A percentile compares a stretch with the other conserved stretches of the same genome.
These are phyloP conservation scores for Pterocarpus macrocarpus DNA, from an alignment of 306 rosid species.

Conservation along the genomic window DNA sequence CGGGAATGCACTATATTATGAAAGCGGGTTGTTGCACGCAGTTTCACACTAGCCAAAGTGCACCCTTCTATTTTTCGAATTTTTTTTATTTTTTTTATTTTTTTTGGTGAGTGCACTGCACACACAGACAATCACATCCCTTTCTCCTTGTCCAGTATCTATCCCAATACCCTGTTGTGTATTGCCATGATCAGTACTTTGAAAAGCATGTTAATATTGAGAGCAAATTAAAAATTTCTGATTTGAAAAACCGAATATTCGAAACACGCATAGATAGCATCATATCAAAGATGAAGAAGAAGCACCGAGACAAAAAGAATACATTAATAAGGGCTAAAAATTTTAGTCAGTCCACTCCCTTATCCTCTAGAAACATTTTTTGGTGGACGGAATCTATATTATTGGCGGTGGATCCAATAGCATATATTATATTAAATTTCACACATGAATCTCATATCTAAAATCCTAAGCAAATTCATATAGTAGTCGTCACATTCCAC, in stretches of 20 bases:
- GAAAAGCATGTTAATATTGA: background rate
- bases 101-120: background rate
- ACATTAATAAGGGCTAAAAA: background rate
- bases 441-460: slow-evolving; percentile 15
- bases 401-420: background rate
- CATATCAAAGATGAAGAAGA: slow-evolving; percentile 34
- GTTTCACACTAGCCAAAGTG: slow-evolving; percentile 27
- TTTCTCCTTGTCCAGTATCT: background rate
- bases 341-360: slow-evolving; percentile 7
- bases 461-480: background rate
- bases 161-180: background rate
- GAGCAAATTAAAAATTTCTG: background rate
- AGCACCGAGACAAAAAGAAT: background rate
- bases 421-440: background rate
- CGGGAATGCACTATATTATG: slow-evolving; percentile 30
- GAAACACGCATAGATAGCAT: background rate
- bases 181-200: too few relatives aligned
- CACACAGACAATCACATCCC: too few relatives aligned
- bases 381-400: slow-evolving; percentile 25
- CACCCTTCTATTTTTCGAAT: background rate
- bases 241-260: background rate
- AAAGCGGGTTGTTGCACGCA: slow-evolving; percentile 40
- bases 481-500: too few relatives aligned
- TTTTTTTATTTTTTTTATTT: background rate
- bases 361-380: slow-evolving; percentile 3